These are phyloP conservation scores for Populus deltoides DNA, from an alignment of 345 rosid genomes.

Conservation along the genomic window DNA sequence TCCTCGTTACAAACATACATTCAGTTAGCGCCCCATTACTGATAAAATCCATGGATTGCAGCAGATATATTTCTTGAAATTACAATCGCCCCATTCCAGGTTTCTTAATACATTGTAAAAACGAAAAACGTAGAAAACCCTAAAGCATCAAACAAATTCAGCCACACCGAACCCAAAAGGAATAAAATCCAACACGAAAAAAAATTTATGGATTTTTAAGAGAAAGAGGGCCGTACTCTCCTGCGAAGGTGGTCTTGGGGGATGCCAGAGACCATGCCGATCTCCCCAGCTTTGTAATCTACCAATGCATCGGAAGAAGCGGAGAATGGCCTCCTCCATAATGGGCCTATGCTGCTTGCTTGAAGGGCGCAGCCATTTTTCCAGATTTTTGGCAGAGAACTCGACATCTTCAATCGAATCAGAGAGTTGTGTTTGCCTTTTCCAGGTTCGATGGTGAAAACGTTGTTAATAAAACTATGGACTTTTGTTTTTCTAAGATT, in stretches of 20 bases:
- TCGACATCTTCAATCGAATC: conserved; percentile 45
- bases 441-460: neutral
- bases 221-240: conserved; percentile 17
- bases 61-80: too few relatives aligned
- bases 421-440: neutral
- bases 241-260: conserved; percentile 36
- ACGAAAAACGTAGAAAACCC: neutral
- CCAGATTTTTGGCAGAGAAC: conserved; percentile 45
- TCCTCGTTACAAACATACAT: too few relatives aligned
- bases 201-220: neutral
- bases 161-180: neutral
- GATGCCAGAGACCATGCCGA: conserved; percentile 37
- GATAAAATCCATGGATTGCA: too few relatives aligned
- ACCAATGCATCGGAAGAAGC: conserved; percentile 33
- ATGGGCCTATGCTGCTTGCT: conserved; percentile 15
- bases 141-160: neutral
- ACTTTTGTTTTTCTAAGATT: neutral
- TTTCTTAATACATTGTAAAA: neutral
- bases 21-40: too few relatives aligned
- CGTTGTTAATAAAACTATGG: neutral
- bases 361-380: conserved; percentile 29
- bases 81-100: too few relatives aligned
- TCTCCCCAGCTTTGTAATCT: conserved; percentile 40
- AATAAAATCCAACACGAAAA: neutral
- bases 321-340: conserved; percentile 24